Conservation (phyloP, 208 protist genomes). For the Leishmania lainsoni region DNA sequence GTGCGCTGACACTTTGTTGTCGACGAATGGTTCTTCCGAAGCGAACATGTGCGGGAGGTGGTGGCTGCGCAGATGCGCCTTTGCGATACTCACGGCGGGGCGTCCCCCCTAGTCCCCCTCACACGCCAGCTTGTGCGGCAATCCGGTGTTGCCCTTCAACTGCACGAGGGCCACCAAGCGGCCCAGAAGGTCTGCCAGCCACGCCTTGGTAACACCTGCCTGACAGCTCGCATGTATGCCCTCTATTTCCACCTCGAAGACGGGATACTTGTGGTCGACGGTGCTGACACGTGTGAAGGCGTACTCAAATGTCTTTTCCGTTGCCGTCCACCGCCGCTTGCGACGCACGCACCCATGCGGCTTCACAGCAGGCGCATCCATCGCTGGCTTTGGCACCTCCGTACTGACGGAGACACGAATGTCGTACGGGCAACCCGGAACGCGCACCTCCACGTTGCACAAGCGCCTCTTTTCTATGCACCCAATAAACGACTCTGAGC, state of each 20-base stretch:
- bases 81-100: background rate
- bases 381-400: slow-evolving; percentile 24
- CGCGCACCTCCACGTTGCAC: slow-evolving; percentile 61
- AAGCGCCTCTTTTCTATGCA: slow-evolving; percentile 58
- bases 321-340: slow-evolving; percentile 59
- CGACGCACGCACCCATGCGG: slow-evolving; percentile 39
- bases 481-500: slow-evolving; percentile 23
- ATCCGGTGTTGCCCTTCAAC: slow-evolving; percentile 36
- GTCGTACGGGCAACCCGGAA: slow-evolving; percentile 63
- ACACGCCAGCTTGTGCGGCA: background rate
- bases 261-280: slow-evolving; percentile 5
- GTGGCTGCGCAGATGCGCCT: background rate
- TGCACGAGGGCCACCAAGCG: slow-evolving; percentile 38
- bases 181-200: slow-evolving; percentile 49
- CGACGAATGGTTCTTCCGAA: background rate
- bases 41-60: background rate
- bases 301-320: slow-evolving; percentile 54
- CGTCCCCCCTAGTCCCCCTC: background rate
- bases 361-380: slow-evolving; percentile 21
- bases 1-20: background rate
- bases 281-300: slow-evolving; percentile 60
- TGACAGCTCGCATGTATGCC: slow-evolving; percentile 36
- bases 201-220: slow-evolving; percentile 48
- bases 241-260: slow-evolving; percentile 82
- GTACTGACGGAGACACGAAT: slow-evolving; percentile 66